These are phyloP conservation scores for Linum trigynum DNA, from an alignment of 345 rosid species.

Conservation along the genomic window DNA sequence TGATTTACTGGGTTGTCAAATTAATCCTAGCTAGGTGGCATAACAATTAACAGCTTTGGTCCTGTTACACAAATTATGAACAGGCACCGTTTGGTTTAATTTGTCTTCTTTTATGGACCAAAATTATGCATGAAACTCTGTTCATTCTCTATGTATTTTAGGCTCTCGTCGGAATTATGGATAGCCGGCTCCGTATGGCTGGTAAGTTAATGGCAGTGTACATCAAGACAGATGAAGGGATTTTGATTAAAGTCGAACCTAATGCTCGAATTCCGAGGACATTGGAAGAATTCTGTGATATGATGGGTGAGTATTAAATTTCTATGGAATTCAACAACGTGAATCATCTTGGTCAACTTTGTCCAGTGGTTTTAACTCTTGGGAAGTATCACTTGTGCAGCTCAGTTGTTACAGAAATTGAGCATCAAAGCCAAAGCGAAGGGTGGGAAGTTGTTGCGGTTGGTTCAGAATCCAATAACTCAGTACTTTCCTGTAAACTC, in stretches of 20 bases:
- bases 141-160: neutral
- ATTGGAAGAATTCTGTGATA: conserved; percentile 6
- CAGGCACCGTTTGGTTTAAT: too few relatives aligned
- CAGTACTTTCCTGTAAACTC: neutral
- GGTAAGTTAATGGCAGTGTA: conserved; percentile 15
- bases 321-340: neutral
- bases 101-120: too few relatives aligned
- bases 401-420: neutral
- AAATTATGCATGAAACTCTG: neutral
- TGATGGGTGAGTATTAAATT: conserved; percentile 11
- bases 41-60: too few relatives aligned
- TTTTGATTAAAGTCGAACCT: conserved; percentile 15
- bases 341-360: neutral
- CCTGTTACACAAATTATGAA: too few relatives aligned
- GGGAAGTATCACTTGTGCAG: neutral
- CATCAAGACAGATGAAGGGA: conserved; percentile 12
- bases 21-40: too few relatives aligned
- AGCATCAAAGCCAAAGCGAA: conserved; percentile 4
- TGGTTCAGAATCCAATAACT: neutral
- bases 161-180: conserved; percentile 12
- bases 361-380: neutral
- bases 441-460: neutral
- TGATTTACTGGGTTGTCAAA: neutral
- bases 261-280: conserved; percentile 13
- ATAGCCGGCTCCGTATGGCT: conserved; percentile 16